Conservation (phyloP, 768 basidiomycete species). For the Rhodotorula paludigena region DNA sequence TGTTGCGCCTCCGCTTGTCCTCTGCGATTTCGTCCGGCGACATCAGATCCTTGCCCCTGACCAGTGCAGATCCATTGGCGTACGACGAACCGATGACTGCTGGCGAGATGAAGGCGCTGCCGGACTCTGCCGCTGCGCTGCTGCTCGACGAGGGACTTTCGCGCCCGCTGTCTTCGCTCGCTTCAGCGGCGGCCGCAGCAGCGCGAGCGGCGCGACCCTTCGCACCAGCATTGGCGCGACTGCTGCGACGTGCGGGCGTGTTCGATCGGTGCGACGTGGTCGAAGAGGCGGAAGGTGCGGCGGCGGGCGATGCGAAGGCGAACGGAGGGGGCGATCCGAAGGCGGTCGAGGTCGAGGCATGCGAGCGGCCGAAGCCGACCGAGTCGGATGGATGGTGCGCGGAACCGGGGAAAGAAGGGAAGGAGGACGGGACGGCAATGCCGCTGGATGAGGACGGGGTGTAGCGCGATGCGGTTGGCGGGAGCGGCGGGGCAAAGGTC, state of each 20-base stretch:
- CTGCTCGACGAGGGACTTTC: no score
- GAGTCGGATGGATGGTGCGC: neutral
- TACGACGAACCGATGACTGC: neutral
- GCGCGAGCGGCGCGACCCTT: neutral
- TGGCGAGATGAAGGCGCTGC: neutral
- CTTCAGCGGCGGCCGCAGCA: neutral
- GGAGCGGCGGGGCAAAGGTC: neutral
- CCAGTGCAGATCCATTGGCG: neutral
- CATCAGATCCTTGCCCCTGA: neutral
- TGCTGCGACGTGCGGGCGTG: neutral
- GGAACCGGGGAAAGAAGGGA: neutral
- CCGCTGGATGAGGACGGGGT: neutral
- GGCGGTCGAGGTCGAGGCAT: no score
- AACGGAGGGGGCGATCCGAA: no score
- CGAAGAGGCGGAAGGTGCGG: neutral
- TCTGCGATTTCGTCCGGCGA: constrained; percentile 28
- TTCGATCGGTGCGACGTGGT: neutral
- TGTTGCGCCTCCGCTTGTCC: constrained; percentile 34
- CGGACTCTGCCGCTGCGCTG: neutral
- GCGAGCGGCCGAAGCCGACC: neutral
- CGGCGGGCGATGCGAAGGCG: neutral
- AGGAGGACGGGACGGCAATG: neutral
- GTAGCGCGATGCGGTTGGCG: neutral
- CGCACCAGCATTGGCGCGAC: constrained; percentile 6
- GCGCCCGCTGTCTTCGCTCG: neutral